phyloP scores from a whole-genome alignment of 176 grass and related monocot species.

The Themeda triandra region DNA sequence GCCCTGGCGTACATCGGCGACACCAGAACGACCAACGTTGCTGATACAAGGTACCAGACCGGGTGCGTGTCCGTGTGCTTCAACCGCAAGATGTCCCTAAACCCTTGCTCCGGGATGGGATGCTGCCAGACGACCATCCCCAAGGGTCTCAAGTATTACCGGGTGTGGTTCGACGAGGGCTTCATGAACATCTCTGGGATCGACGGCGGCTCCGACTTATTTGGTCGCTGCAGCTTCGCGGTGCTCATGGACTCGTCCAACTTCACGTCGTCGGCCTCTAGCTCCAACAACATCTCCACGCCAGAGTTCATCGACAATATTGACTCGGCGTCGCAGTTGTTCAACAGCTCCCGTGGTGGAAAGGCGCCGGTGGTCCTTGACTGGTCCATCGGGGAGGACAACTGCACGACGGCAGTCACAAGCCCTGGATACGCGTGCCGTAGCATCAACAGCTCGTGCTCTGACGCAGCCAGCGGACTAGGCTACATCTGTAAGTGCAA shows the following conservation, averaged over 20 bases:
- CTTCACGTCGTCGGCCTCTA: neutral
- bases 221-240: neutral
- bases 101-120: neutral
- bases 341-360: neutral
- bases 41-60: neutral
- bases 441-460: neutral
- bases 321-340: accelerated
- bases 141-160: neutral
- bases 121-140: neutral
- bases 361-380: neutral
- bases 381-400: neutral
- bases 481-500: neutral
- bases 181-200: too few species aligned
- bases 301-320: neutral
- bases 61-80: neutral
- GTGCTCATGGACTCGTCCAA: neutral
- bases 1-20: neutral
- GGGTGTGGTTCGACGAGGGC: neutral
- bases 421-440: neutral
- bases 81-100: neutral
- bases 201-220: too few species aligned
- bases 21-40: accelerated
- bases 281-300: neutral
- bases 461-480: neutral
- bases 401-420: neutral